These are phyloP conservation scores for Penicillium lagena DNA, from an alignment of 495 filamentous ascomycete species.

Conservation along the genomic window DNA sequence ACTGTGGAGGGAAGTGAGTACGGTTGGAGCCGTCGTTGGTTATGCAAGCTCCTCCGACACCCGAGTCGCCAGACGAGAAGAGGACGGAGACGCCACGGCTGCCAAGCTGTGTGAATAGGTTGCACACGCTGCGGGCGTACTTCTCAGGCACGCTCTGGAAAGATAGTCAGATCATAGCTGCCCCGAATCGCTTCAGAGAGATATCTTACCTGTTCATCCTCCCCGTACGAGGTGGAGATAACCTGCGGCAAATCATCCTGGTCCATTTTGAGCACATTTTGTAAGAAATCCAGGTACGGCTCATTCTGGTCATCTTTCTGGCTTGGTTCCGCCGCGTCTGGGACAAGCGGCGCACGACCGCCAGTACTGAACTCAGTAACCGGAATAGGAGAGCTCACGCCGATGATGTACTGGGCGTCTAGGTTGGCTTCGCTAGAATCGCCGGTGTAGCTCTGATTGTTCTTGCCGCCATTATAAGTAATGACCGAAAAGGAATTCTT, in stretches of 20 bases:
- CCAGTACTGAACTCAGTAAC: conserved; percentile 64
- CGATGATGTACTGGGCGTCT: conserved; percentile 65
- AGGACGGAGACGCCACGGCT: conserved; percentile 69
- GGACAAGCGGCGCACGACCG: conserved; percentile 54
- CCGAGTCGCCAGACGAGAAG: conserved; percentile 66
- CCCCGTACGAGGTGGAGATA: conserved; percentile 75
- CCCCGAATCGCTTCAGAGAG: not conserved
- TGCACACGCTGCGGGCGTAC: conserved; percentile 66
- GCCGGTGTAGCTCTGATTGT: conserved; percentile 41
- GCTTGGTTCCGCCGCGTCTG: conserved; percentile 53
- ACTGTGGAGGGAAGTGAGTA: conserved; percentile 60
- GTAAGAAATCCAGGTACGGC: conserved; percentile 68
- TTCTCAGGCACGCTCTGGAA: conserved; percentile 56
- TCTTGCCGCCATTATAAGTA: conserved; percentile 49
- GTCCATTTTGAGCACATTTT: conserved; percentile 46
- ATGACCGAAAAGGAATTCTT: conserved; percentile 55
- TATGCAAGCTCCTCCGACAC: conserved; percentile 58
- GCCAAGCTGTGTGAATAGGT: conserved; percentile 63
- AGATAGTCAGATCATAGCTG: conserved; percentile 1
- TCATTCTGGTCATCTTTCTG: conserved; percentile 56
- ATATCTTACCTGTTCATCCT: conserved; percentile 54
- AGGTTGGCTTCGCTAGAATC: conserved; percentile 66
- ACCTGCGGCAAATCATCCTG: conserved; percentile 59
- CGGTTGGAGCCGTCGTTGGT: conserved; percentile 63
- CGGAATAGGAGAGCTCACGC: conserved; percentile 50